Conservation (phyloP, 2,329 filamentous ascomycete genomes). For the Nemania sp. region DNA sequence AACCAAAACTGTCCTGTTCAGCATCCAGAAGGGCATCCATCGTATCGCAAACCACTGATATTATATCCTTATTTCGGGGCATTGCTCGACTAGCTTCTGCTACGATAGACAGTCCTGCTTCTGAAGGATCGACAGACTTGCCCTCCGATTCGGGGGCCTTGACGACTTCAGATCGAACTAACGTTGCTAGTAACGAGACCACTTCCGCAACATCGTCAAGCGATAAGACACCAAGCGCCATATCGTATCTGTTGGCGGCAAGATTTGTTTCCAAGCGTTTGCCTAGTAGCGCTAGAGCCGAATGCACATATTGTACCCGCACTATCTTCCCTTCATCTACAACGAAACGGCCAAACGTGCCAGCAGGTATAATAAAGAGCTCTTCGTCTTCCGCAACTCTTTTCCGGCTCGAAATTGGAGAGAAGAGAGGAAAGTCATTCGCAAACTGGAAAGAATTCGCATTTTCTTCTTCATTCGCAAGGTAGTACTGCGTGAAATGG, state of each 20-base stretch:
- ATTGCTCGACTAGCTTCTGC: conserved; percentile 62
- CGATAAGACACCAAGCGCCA: conserved; percentile 58
- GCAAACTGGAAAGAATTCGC: conserved; percentile 75
- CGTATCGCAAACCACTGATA: conserved; percentile 80
- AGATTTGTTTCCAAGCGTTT: conserved; percentile 73
- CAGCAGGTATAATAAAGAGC: conserved; percentile 65
- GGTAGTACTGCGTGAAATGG: conserved; percentile 73
- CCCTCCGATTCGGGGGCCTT: conserved; percentile 38
- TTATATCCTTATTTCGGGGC: conserved; percentile 70
- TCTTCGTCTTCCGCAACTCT: conserved; percentile 52
- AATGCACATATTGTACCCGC: conserved; percentile 78
- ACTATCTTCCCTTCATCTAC: conserved; percentile 78
- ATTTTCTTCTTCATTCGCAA: conserved; percentile 84
- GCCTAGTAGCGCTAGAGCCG: conserved; percentile 77
- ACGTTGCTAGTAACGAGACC: conserved; percentile 72
- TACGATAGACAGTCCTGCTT: conserved; percentile 54
- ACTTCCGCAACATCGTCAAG: conserved; percentile 71
- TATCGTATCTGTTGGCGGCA: conserved; percentile 57
- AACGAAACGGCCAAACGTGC: conserved; percentile 73
- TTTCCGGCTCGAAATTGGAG: conserved; percentile 50
- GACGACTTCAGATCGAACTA: conserved; percentile 61
- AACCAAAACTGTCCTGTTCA: conserved; percentile 64
- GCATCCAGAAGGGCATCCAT: conserved; percentile 73
- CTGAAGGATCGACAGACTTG: conserved; percentile 29
- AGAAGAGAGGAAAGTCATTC: conserved; percentile 67